Percentiles rank a stretch among this genome's conserved stretches.
Evolutionary conservation across 2,329 filamentous ascomycete species (phyloP).

Genomic region (Penicillium polonicum): DNA sequence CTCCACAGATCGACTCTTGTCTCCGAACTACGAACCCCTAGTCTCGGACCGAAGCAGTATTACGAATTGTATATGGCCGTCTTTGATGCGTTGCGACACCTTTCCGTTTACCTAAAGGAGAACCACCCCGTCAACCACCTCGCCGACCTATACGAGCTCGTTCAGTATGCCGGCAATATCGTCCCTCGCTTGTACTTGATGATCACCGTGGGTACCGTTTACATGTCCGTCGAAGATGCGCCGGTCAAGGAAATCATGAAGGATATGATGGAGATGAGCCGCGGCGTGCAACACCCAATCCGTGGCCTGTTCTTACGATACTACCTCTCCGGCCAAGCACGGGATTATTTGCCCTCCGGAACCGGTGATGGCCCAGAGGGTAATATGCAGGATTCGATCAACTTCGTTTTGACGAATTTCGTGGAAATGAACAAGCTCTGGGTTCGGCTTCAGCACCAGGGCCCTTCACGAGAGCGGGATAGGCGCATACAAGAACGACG

Average conservation of each 20-base stretch:
- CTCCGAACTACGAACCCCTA: conserved; percentile 96
- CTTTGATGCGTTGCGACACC: conserved; percentile 94
- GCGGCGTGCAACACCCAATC: conserved; percentile 94
- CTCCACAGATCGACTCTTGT: conserved; percentile 85
- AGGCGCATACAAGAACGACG: conserved; percentile 91
- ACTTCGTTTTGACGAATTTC: conserved; percentile 96
- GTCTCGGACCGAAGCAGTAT: conserved; percentile 97
- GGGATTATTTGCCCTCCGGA: conserved; percentile 80
- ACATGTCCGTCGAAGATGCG: conserved; percentile 97
- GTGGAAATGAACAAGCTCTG: conserved; percentile 99
- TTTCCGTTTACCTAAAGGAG: conserved; percentile 93
- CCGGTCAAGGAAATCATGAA: conserved; percentile 99
- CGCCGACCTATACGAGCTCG: conserved; percentile 94
- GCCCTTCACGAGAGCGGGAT: conserved; percentile 91
- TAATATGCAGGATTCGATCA: conserved; percentile 95
- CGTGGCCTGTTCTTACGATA: conserved; percentile 93
- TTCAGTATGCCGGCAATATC: conserved; percentile 98
- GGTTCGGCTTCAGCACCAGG: conserved; percentile 96
- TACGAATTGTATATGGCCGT: conserved; percentile 99
- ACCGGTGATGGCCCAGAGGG: conserved; percentile 89
- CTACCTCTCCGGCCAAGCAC: conserved; percentile 90
- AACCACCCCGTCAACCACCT: conserved; percentile 98
- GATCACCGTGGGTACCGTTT: conserved; percentile 98
- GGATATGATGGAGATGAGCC: conserved; percentile 99
- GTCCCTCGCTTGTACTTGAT: conserved; percentile 95